phyloP scores from a whole-genome alignment of 305 asterid species.

The Fraxinus floribunda region DNA sequence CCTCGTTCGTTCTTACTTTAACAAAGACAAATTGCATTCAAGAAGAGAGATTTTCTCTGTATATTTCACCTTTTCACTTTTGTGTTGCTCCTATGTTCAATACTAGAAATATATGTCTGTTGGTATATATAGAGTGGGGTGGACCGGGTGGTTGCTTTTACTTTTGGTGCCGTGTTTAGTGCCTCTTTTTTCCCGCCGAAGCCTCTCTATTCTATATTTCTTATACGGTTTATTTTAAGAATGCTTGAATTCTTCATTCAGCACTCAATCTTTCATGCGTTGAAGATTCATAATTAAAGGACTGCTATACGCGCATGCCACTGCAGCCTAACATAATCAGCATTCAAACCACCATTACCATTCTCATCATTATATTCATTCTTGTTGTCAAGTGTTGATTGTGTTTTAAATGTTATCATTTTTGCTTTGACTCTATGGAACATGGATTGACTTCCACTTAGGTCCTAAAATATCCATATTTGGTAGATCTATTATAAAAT shows the following conservation, averaged over 20 bases:
- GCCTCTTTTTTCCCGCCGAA: not conserved
- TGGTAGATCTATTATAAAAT: too few relatives aligned
- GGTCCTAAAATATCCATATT: too few relatives aligned
- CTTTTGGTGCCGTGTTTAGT: not conserved
- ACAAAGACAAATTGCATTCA: not conserved
- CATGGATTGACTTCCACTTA: not conserved
- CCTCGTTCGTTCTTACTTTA: not conserved
- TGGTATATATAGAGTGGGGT: not conserved
- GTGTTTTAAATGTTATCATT: not conserved
- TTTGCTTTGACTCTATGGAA: not conserved
- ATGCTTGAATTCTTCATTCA: not conserved
- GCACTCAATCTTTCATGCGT: not conserved
- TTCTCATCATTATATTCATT: not conserved
- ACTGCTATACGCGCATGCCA: not conserved
- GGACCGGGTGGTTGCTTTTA: not conserved
- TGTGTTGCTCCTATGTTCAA: not conserved
- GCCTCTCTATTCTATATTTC: not conserved
- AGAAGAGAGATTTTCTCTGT: not conserved
- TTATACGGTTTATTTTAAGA: not conserved
- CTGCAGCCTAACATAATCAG: not conserved
- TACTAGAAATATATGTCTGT: not conserved
- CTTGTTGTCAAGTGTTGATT: not conserved
- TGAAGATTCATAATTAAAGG: not conserved
- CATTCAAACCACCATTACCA: not conserved
- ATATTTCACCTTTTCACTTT: constrained; percentile 5